Evolutionary conservation across 2,329 filamentous ascomycete species (phyloP), one percentile per base, ranked within the genome.

Genomic region (Madurella fahalii): DNA sequence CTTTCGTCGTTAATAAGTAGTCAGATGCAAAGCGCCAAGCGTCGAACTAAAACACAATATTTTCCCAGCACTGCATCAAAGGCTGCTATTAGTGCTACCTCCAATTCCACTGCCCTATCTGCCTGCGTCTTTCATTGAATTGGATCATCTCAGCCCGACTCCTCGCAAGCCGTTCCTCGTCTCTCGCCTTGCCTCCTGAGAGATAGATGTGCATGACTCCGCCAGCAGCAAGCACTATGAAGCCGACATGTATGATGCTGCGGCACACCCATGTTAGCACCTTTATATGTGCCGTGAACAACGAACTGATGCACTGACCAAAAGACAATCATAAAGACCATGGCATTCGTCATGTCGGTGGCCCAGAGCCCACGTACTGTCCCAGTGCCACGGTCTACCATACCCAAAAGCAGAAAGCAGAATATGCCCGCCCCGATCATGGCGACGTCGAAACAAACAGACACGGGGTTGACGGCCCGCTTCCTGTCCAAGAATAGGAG

Each of bases 251-350:
- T 4, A 61, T 30, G 25, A 59, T 50, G 42, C 61, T 63, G 48
- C 5, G 9, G 11, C 9, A 34, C 25, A 25, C 4, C 4, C 25
- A 25, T 25, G 25, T 25, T 25, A 25, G 25, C 25, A 25, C 25
- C 25, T 25, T 25, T 25, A 7, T 25, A 25, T 25, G 25, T 1
- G 5, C 16, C 8, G 16, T 7, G 18, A 32, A 46, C 13, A 2
- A 15, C 8, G 5, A 18, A 9, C 34, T 34, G 3, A 11, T n/a
- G 12, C 8, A 54, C 55, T 40, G 25, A 64, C 61, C 56, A 55
- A 30, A 61, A 62, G 0, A 60, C 53, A 47, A 63, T 57, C 58
- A 64, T 64, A 12, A 63, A 63, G 13, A 61, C 52, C 62, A 64
- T 64, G 17, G 50, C 56, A n/a, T 57, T 63, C 12, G 25, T 57